Evolutionary conservation across 2,329 filamentous ascomycete species (phyloP), one percentile per base, ranked within the genome.

Genomic region (Trichoderma atroviride): DNA sequence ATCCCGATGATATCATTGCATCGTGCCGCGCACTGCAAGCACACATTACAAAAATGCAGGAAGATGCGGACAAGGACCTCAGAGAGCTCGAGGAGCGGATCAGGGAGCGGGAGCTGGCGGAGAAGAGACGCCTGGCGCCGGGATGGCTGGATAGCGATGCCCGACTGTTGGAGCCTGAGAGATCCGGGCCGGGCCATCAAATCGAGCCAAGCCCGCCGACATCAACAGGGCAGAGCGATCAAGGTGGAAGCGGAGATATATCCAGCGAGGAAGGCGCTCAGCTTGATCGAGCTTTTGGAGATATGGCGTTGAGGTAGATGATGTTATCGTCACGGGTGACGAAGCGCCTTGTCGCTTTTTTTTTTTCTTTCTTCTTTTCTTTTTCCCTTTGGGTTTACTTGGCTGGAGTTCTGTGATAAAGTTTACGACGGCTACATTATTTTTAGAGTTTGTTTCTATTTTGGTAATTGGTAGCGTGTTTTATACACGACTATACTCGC

Each of bases 1-100:
- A 97, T 74, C 94, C 96, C 0, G 89, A 94, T 74, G 91, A 94
- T 74, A 97, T 99, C 75, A 86, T 94, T 24, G 86, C 89, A 16
- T 94, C 93, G 29, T 97, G 95, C 81, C 87, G 87, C 71, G 90
- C 91, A 9, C 86, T 99, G 53, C 89, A 92, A 74, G 86, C 88
- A 1, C 92, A 97, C 79, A 84, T 99, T 14, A 82, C 88, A 31
- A 88, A 89, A 73, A 85, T 92, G 73, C 86, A 90, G 72, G 84
- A 85, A 3, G 89, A 92, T 43, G 92, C 92, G 1, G 86, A 91
- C 71, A 82, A 83, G 43, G 87, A 90, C 66, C 83, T 97, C 67
- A 81, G 83, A 64, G 87, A 87, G 24, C 92, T 96, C 82, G 90
- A 96, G 74, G 88, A 90, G 70, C 84, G 82, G 61, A 88, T 92